Evolutionary conservation across 2,329 filamentous ascomycete genomes (phyloP), one percentile per base, ranked within the genome.

Genomic region (Fusarium sp.): DNA sequence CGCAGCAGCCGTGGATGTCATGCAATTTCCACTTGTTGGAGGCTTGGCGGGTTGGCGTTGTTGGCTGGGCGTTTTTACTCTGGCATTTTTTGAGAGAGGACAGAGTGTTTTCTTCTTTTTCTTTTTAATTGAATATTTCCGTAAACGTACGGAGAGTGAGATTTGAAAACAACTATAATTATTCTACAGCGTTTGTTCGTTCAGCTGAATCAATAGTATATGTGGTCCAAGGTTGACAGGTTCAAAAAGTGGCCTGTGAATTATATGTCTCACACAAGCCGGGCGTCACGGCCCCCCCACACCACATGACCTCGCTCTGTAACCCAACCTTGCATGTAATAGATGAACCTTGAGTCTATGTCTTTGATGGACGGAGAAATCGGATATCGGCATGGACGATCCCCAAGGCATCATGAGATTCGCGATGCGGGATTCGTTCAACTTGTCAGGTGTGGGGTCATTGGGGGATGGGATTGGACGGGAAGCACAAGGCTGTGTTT

Each of bases 301-400:
- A 62, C 48, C 68, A 63, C 34, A 52, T 62, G 59, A 62, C 41
- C 59, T 34, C 5, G 5, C 30, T 32, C 48, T 54, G 48, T 54
- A 54, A 54, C 48, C 23, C 16, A 54, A 41, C 45, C 32, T 41
- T 54, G 45, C 34, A 39, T 60, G 37, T 41, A 32, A 41, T 39
- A 27, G n/a, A 43, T 48, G 54, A 25, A 32, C 34, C 20, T n/a
- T 25, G 25, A 35, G 32, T 35, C 54, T 37, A 32, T 23, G 20
- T 16, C 14, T 32, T 32, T n/a, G 45, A 50, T 27, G 27, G 23
- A 37, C 23, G 23, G 43, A 48, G 23, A 39, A 58, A 23, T 72
- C 72, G 72, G 72, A 64, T 72, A 61, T 52, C 65, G 72, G 72
- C 72, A 74, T n/a, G 25, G 32, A 35, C 4, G 7, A 48, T 45